Conservation (phyloP, 306 rosid species). For the Quercus bicolor region DNA sequence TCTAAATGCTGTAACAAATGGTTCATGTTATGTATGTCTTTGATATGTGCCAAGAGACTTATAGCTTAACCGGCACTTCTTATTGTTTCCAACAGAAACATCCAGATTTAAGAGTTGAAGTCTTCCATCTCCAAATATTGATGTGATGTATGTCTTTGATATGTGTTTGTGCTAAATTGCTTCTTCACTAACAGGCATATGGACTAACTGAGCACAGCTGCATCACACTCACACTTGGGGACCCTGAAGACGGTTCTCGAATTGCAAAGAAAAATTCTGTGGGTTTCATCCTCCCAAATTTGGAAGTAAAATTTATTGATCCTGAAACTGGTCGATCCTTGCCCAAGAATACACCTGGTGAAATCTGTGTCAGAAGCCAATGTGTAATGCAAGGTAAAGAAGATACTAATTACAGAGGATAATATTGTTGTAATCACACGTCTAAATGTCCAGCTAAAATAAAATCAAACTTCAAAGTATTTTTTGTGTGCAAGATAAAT, state of each 20-base stretch:
- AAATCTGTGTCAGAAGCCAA: conserved; percentile 81
- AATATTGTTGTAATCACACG: neutral
- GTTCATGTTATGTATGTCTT: neutral
- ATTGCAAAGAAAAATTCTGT: conserved; percentile 61
- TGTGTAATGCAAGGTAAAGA: conserved; percentile 81
- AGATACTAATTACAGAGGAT: neutral
- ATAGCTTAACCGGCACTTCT: fast-evolving
- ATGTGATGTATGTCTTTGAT: neutral
- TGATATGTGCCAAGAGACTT: fast-evolving
- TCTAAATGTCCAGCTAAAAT: too few relatives aligned
- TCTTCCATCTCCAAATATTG: too few relatives aligned
- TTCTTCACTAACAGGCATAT: conserved; percentile 57
- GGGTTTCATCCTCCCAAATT: conserved; percentile 81
- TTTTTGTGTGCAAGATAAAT: neutral
- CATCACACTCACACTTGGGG: conserved; percentile 75
- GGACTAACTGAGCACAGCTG: conserved; percentile 97
- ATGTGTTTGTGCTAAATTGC: neutral
- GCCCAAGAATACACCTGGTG: conserved; percentile 76
- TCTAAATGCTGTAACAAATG: neutral
- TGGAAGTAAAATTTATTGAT: conserved; percentile 78
- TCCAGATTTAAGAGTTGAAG: too few relatives aligned
- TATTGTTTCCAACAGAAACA: fast-evolving
- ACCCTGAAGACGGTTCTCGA: conserved; percentile 20
- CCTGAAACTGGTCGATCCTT: conserved; percentile 73
- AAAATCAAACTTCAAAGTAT: neutral